These are phyloP conservation scores for Posidonia australis DNA, from an alignment of 106 monocot species.

Conservation along the genomic window DNA sequence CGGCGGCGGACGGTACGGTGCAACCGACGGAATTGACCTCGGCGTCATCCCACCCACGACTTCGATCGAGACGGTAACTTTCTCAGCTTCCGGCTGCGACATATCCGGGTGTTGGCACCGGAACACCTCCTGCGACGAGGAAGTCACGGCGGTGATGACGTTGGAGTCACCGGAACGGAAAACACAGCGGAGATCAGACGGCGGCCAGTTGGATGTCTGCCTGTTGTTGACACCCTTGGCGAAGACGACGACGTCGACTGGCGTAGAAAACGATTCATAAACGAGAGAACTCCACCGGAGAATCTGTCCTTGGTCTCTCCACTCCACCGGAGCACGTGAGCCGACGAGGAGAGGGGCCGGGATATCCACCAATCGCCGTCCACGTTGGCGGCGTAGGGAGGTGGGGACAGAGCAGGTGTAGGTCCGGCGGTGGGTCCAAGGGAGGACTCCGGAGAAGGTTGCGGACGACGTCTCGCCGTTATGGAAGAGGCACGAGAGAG, in stretches of 20 bases:
- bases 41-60: not conserved
- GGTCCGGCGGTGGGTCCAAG: constrained; percentile 15
- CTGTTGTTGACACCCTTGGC: constrained; percentile 64
- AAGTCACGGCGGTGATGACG: constrained; percentile 25
- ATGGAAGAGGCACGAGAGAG: constrained; percentile 42
- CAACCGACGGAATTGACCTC: constrained; percentile 32
- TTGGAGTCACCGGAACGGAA: constrained; percentile 17
- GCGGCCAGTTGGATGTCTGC: constrained; percentile 14
- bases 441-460: constrained; percentile 11
- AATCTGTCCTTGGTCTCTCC: constrained; percentile 10
- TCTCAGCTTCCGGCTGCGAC: not conserved
- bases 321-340: not conserved
- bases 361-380: constrained; percentile 20
- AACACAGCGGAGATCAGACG: constrained; percentile 35
- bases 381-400: constrained; percentile 21
- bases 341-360: constrained; percentile 15
- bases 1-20: constrained; percentile 20
- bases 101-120: constrained; percentile 45
- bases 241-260: constrained; percentile 59
- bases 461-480: constrained; percentile 36
- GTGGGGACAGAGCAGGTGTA: constrained; percentile 35
- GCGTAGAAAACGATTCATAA: constrained; percentile 50
- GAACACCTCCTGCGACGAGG: constrained; percentile 71
- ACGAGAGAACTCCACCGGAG: constrained; percentile 38
- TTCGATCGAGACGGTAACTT: constrained; percentile 21